Evolutionary conservation across 2,329 filamentous ascomycete species (phyloP).

Genomic region (Claviceps digitariae): DNA sequence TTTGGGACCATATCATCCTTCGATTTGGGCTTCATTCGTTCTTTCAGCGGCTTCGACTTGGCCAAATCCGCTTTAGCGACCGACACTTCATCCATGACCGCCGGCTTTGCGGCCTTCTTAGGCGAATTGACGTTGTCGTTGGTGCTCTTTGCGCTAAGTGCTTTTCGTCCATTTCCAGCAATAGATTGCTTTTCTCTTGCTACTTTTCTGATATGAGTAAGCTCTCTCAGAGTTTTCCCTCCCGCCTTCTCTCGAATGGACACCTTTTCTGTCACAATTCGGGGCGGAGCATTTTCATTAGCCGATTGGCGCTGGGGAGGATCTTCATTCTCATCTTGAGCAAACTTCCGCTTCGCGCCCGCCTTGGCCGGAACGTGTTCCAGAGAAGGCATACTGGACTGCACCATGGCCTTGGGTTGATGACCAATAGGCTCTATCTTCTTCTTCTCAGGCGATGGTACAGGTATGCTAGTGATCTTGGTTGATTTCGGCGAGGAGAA

Average conservation of each 20-base stretch:
- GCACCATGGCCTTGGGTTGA: not conserved
- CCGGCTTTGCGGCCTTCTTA: slow-evolving; percentile 31
- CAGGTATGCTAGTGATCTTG: slow-evolving; percentile 6
- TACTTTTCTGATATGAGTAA: slow-evolving; percentile 29
- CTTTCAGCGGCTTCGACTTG: slow-evolving; percentile 15
- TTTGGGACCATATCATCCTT: slow-evolving; percentile 13
- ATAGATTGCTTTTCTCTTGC: slow-evolving; percentile 18
- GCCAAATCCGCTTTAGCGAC: slow-evolving; percentile 24
- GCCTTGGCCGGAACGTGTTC: slow-evolving; percentile 22
- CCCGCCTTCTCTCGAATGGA: slow-evolving; percentile 22
- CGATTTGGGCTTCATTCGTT: slow-evolving; percentile 14
- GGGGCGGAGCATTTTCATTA: slow-evolving; percentile 15
- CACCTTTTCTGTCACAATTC: slow-evolving; percentile 10
- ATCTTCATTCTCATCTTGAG: slow-evolving; percentile 33
- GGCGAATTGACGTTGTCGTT: slow-evolving; percentile 47
- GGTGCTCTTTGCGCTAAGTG: slow-evolving; percentile 43
- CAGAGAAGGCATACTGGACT: slow-evolving; percentile 3
- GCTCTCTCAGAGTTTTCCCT: slow-evolving; percentile 32
- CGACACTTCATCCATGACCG: slow-evolving; percentile 22
- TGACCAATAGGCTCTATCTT: not conserved
- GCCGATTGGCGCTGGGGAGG: slow-evolving; percentile 12
- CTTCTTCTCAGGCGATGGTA: slow-evolving; percentile 17
- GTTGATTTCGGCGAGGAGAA: slow-evolving; percentile 17
- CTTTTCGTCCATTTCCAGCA: slow-evolving; percentile 26
- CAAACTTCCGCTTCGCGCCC: slow-evolving; percentile 45